Evolutionary conservation across 2,329 filamentous ascomycete genomes (phyloP), one percentile per base, ranked within the genome.

Genomic region (Blastomyces silverae): DNA sequence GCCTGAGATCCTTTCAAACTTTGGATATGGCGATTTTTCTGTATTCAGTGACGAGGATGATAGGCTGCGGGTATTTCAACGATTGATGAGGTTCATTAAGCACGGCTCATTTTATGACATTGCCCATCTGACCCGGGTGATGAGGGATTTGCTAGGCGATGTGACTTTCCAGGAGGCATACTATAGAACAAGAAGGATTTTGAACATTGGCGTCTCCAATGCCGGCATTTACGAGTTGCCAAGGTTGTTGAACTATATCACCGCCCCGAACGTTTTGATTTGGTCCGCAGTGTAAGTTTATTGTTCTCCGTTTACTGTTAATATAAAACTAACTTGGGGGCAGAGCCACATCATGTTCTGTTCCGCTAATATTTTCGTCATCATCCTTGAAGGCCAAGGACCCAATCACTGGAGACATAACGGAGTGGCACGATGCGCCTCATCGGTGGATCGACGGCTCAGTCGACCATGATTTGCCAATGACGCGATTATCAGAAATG

Each of bases 101-200:
- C 85, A 90, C 70, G 91, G 91, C 0, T 88, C 87, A 57, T 88
- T 93, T 80, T 90, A 92, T 67, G 91, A 97, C 72, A 95, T 95
- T 70, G 84, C 85, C 31, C 87, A 96, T 74, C 79, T 97, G 60
- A 88, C 85, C 1, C 83, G 88, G 58, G 91, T 96, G 6, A 94
- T 97, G 90, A 85, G 86, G 64, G 82, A 82, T 42, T 80, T 94
- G 71, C 82, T 96, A 8, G 92, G 92, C 48, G 90, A 97, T 71
- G 88, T 96, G 71, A 97, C 93, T 0, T 97, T 97, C 70, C 90
- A 93, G 72, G 93, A 97, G 77, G 91, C 92, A 0, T 97, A 97
- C 79, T 96, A 96, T 73, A 88, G 92, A n/a, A 96, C 92, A 0
- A 85, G 91, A 37, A 85, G 92, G 65, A 92, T 97, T 67, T 85